phyloP scores from a whole-genome alignment of 169 alveolate species.

The Besnoitia besnoiti region DNA sequence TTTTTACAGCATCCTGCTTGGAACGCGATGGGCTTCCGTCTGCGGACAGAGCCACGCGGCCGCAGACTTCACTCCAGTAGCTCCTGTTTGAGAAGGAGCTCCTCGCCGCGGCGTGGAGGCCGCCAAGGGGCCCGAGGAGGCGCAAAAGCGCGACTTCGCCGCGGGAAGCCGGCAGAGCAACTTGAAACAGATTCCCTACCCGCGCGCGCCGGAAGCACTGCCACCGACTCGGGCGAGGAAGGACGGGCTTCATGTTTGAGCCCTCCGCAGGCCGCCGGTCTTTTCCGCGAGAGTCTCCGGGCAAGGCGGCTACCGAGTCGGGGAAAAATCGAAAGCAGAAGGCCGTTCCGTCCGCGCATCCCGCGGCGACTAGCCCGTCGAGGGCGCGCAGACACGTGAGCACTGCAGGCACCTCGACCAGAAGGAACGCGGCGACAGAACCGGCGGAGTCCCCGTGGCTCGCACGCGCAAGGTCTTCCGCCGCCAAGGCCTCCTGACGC shows the following conservation, averaged over 20 bases:
- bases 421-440: background rate
- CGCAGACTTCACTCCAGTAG: background rate
- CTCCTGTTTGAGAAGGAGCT: background rate
- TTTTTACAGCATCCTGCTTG: no score
- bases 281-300: background rate
- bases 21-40: no score
- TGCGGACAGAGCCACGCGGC: background rate
- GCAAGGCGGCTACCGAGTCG: background rate
- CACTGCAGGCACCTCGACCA: background rate
- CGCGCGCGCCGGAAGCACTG: slow-evolving; percentile 19
- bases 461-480: no score
- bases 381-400: slow-evolving; percentile 21
- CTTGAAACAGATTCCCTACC: slow-evolving; percentile 1
- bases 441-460: background rate
- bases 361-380: background rate
- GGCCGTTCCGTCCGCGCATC: slow-evolving; percentile 20
- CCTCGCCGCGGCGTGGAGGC: slow-evolving; percentile 22
- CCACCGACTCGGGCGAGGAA: background rate
- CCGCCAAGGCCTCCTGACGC: no score
- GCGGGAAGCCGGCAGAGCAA: background rate
- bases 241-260: background rate
- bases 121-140: background rate
- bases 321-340: background rate
- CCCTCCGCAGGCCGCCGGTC: background rate
- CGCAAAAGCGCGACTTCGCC: background rate